phyloP scores from a whole-genome alignment of 768 basidiomycete species.

The Suillus variegatus region DNA sequence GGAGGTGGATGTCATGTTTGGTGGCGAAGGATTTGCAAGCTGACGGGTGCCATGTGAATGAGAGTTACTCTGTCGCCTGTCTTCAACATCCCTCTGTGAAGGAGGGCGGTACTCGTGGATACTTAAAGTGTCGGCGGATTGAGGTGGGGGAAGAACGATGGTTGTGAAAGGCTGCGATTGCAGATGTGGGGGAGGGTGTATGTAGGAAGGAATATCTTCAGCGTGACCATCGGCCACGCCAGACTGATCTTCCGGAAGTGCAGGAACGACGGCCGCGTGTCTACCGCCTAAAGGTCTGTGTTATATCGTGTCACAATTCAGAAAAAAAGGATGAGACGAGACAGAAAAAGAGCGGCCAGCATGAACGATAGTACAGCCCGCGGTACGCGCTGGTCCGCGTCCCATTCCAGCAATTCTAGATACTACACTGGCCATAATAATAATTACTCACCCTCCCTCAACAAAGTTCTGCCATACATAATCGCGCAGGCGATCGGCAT shows the following conservation, averaged over 20 bases:
- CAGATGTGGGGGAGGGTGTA: constrained; percentile 22
- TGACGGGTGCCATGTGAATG: constrained; percentile 17
- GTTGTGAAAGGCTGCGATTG: constrained; percentile 30
- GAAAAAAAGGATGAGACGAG: constrained; percentile 28
- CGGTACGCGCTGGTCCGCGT: constrained; percentile 3
- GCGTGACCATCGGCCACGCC: constrained; percentile 19
- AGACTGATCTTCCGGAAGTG: constrained; percentile 69
- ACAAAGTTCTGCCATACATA: constrained; percentile 88
- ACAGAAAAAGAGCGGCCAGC: constrained; percentile 22
- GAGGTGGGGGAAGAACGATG: constrained; percentile 32
- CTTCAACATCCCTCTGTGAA: constrained; percentile 18
- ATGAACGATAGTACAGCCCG: background rate
- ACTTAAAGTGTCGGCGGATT: constrained; percentile 26
- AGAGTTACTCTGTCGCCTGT: constrained; percentile 20
- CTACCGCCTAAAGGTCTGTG: constrained; percentile 74
- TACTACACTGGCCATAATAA: background rate
- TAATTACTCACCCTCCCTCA: constrained; percentile 74
- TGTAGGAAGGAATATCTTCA: constrained; percentile 25
- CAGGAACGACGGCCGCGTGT: constrained; percentile 81
- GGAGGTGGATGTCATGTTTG: constrained; percentile 20
- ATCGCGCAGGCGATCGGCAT: constrained; percentile 68
- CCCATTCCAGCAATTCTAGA: constrained; percentile 5
- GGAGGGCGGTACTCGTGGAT: constrained; percentile 36
- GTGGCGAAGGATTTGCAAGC: constrained; percentile 22
- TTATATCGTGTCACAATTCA: constrained; percentile 35